These are phyloP conservation scores for Nitzschia inconspicua DNA, from an alignment of 108 stramenopile genomes.

Conservation along the genomic window DNA sequence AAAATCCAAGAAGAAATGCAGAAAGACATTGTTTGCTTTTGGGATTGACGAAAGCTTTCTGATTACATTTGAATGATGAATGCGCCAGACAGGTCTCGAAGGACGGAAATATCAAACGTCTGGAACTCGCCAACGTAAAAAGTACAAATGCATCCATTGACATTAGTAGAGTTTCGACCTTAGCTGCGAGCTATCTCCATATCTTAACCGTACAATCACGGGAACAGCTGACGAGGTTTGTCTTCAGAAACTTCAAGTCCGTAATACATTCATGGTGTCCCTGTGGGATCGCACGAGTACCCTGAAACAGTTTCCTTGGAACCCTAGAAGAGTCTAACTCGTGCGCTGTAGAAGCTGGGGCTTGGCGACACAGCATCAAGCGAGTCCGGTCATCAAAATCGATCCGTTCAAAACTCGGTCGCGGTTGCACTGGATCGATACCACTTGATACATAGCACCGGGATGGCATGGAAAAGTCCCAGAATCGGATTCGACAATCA, in stretches of 20 bases:
- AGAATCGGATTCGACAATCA: constrained; percentile 81
- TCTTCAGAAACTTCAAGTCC: constrained; percentile 63
- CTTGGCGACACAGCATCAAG: constrained; percentile 73
- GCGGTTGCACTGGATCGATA: constrained; percentile 46
- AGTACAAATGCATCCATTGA: too few species aligned
- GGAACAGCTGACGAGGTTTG: constrained; percentile 57
- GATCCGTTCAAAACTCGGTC: constrained; percentile 68
- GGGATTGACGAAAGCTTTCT: too few species aligned
- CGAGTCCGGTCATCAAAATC: constrained; percentile 41
- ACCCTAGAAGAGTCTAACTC: constrained; percentile 46
- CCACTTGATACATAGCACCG: constrained; percentile 86
- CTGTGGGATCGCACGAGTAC: constrained; percentile 34
- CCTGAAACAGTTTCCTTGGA: constrained; percentile 34
- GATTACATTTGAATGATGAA: too few species aligned
- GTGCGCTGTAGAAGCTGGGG: constrained; percentile 29
- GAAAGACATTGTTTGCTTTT: too few species aligned
- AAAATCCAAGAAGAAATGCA: too few species aligned
- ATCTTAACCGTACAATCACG: constrained; percentile 76
- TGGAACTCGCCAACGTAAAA: too few species aligned
- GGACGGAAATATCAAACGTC: too few species aligned
- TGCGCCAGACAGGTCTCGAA: too few species aligned
- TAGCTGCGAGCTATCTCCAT: too few species aligned
- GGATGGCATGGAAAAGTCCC: constrained; percentile 82
- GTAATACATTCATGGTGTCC: constrained; percentile 57
- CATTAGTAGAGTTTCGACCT: too few species aligned